phyloP scores from a whole-genome alignment of 148 eudicot genomes.

The Gaultheria prostrata region DNA sequence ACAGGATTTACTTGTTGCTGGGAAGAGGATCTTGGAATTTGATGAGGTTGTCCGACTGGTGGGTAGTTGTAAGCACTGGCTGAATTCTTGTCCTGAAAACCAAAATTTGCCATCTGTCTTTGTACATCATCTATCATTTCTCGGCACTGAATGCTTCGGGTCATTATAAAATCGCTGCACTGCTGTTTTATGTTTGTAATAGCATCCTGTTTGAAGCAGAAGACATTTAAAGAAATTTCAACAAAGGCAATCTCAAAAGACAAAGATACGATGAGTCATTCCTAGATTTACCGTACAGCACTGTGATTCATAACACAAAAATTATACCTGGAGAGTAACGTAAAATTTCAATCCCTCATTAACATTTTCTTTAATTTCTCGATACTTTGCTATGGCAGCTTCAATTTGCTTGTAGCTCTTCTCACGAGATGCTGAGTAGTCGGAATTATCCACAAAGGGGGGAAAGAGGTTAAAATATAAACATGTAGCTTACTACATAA shows the following conservation, averaged over 20 bases:
- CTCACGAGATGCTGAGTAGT: slow-evolving; percentile 70
- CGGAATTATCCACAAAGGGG: background rate
- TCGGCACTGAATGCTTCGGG: slow-evolving; percentile 88
- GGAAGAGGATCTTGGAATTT: slow-evolving; percentile 49
- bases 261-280: background rate
- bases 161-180: slow-evolving; percentile 92
- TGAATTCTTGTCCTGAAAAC: slow-evolving; percentile 70
- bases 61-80: slow-evolving; percentile 55
- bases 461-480: background rate
- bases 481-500: background rate
- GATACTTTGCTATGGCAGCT: slow-evolving; percentile 88
- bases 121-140: slow-evolving; percentile 95
- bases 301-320: background rate
- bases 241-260: background rate
- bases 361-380: slow-evolving; percentile 85
- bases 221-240: background rate
- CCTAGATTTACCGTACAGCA: background rate
- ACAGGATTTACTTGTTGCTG: slow-evolving; percentile 44
- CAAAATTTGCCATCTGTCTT: slow-evolving; percentile 75
- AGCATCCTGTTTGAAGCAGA: slow-evolving; percentile 64
- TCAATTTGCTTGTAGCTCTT: slow-evolving; percentile 84
- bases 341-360: slow-evolving; percentile 96
- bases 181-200: slow-evolving; percentile 86
- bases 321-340: slow-evolving; percentile 86
- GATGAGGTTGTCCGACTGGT: slow-evolving; percentile 52